Conservation (phyloP, 441 rosid genomes). For the Viola pubescens region DNA sequence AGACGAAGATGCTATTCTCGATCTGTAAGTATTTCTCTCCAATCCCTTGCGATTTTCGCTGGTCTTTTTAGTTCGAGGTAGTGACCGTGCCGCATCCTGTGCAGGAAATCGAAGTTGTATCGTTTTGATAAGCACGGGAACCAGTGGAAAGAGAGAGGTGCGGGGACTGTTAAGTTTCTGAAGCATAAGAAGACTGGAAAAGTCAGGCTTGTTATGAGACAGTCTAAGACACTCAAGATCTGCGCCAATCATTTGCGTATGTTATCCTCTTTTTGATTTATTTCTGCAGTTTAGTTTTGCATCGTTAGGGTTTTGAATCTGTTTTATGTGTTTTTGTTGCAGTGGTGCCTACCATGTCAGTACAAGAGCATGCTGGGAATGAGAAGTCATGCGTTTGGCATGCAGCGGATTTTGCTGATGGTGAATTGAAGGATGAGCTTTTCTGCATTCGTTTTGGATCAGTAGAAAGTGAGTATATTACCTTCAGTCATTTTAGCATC, state of each 20-base stretch:
- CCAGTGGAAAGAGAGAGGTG: conserved; percentile 95
- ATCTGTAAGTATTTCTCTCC: conserved; percentile 38
- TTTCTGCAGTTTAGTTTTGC: neutral
- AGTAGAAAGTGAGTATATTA: conserved; percentile 56
- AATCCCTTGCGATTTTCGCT: neutral
- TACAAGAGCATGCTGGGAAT: conserved; percentile 81
- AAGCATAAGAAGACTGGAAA: conserved; percentile 57
- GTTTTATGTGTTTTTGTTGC: neutral
- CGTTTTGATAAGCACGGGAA: conserved; percentile 69
- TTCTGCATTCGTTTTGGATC: conserved; percentile 74
- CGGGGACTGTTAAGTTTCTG: conserved; percentile 72
- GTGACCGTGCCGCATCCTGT: neutral
- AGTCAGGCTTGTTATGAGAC: conserved; percentile 80
- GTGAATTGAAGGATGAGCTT: conserved; percentile 72
- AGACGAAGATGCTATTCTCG: conserved; percentile 71
- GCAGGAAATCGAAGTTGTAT: conserved; percentile 74
- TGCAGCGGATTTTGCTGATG: conserved; percentile 76
- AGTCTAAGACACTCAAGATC: conserved; percentile 84
- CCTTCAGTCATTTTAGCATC: too few species aligned
- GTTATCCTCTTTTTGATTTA: conserved; percentile 2
- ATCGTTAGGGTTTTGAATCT: neutral
- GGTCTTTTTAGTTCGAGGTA: neutral
- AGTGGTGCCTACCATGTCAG: conserved; percentile 60
- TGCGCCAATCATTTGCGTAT: conserved; percentile 86
- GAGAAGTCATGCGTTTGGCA: conserved; percentile 90